Evolutionary conservation across 176 grass and related monocot species (phyloP), one percentile per base, ranked within the genome.

Genomic region (Puya raimondii): DNA sequence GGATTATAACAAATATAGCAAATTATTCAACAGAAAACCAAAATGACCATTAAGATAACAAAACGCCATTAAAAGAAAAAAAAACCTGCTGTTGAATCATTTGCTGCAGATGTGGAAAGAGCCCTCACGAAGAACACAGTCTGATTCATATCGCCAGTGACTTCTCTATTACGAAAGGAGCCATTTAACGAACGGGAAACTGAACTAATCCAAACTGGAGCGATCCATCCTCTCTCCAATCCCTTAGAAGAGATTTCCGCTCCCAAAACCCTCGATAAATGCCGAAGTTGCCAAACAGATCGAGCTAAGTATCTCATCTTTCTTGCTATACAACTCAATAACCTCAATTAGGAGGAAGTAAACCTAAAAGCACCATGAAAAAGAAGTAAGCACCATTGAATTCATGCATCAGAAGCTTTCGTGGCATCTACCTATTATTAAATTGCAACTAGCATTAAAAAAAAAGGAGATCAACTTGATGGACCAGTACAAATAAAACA

Each of bases 251-350:
- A 81, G 54, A 79, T 51, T 18, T 74, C 67, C 17, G 76, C 51
- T 42, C 57, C 66, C 53, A 56, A 66, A 82, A 77, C 8, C 50
- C 54, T 65, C 15, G 63, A 52, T 27, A 84, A 25, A n/a, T 20
- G 71, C 0, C 71, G 78, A 21, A 85, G 76, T 72, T 85, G 84
- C 9, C 77, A 82, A n/a, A 90, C 72, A 2, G 84, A 84, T 56
- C 66, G 77, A 80, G 81, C 73, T 57, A 87, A 65, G 20, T 70
- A 63, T 82, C 84, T 97, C 89, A 92, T 97, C 54, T 79, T 88
- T 56, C 15, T 74, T 27, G 51, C 69, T 49, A 64, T 48, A 11
- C 13, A 25, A 74, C 20, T 72, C 65, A 69, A 52, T 68, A 59
- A 76, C 16, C 47, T 71, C 68, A 53, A 64, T 66, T 61, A 29